These are phyloP conservation scores for Candida cerambycidarum DNA, from an alignment of 805 yeast species.

Conservation along the genomic window DNA sequence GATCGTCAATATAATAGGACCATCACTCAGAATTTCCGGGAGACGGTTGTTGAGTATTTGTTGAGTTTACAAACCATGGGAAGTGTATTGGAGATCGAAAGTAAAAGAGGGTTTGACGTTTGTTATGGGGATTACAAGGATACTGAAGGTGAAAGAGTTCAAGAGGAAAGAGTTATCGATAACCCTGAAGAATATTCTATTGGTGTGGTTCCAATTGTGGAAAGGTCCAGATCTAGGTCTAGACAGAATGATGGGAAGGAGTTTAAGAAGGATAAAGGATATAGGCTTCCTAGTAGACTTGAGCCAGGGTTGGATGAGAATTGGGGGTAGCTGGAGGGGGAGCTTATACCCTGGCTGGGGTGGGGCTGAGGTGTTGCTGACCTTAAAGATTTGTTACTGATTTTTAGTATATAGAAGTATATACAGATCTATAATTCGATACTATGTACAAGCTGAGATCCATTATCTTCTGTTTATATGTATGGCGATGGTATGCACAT, in stretches of 20 bases:
- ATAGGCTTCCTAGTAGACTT: constrained; percentile 2
- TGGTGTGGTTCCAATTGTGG: neutral
- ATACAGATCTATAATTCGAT: no score
- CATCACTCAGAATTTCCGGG: constrained; percentile 45
- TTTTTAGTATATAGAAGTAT: no score
- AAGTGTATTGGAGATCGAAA: constrained; percentile 7
- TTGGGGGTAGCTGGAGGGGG: constrained; percentile 2
- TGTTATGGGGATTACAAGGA: constrained; percentile 4
- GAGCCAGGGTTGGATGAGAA: constrained; percentile 6
- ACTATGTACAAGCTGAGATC: no score
- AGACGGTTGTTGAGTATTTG: constrained; percentile 46
- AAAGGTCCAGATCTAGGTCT: neutral
- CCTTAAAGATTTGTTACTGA: no score
- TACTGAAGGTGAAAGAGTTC: neutral
- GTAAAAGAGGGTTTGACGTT: constrained; percentile 8
- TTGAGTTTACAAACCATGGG: constrained; percentile 27
- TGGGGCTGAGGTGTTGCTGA: no score
- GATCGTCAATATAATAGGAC: constrained; percentile 51
- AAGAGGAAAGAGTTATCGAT: neutral
- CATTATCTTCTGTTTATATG: no score
- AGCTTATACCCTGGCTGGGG: no score
- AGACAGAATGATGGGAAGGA: neutral
- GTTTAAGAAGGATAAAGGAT: neutral
- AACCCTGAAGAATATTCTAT: neutral
- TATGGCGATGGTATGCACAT: no score